Evolutionary conservation across 371 early-diverging fungal species (phyloP), one percentile per base, ranked within the genome.

Genomic region (Mucor irregularis): DNA sequence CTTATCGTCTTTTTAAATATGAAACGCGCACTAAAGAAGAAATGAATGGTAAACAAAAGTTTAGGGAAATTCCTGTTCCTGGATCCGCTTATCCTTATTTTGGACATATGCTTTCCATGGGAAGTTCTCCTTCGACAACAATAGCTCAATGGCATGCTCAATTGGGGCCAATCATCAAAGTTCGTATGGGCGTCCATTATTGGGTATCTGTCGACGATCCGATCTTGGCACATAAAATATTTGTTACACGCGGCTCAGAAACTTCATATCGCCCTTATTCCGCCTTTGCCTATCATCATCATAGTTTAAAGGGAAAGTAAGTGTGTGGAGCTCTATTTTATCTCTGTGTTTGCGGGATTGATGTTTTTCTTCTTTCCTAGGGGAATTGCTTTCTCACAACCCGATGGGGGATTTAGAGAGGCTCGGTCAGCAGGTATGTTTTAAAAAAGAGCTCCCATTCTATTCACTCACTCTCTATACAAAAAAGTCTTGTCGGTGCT

Each of bases 91-190:
- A 43, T 22, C 61, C 61, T 35, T 44, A 35, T 30, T 21, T 61
- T 11, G 63, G 61, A 1, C 64, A 63, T 7, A 33, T 63, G 58
- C 10, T 63, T 13, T 53, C 64, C 11, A 21, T 63, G 31, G 63
- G 64, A 0, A 17, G 25, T n/a, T 10, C 31, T 8, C 64, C 64
- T 11, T 37, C 28, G 4, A 25, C 10, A 8, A 35, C 38, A 16
- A 37, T 63, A 8, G n/a, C 22, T 5, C 16, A 53, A 49, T 63
- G 64, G 64, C 64, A 63, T 30, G 26, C 49, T 24, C 38, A 57
- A 26, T 11, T 44, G 9, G 54, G 58, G 3, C 64, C 58, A 7
- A 53, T 63, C 5, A 43, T 58, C 22, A 34, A 54, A 8, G 3
- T 63, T 5, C 13, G 45, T 9, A 53, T 63, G 53, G 64, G 64